Evolutionary conservation across 345 rosid genomes (phyloP).

Genomic region (Triadica sebifera): DNA sequence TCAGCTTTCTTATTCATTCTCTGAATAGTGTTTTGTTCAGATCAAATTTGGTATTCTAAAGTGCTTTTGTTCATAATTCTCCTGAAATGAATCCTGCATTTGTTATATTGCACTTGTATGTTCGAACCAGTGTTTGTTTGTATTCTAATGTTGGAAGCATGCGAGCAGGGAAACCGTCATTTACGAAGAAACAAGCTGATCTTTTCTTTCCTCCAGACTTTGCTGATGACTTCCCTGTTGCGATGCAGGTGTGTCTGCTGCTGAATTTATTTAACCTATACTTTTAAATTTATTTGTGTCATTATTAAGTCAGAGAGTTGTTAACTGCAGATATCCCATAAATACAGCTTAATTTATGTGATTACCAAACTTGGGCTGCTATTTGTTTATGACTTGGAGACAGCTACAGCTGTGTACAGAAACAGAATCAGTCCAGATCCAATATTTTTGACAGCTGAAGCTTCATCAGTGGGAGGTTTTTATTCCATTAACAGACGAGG

Average conservation of each 20-base stretch:
- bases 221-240: conserved; percentile 97
- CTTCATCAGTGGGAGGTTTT: conserved; percentile 85
- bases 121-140: neutral
- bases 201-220: conserved; percentile 99
- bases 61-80: neutral
- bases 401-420: conserved; percentile 95
- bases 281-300: neutral
- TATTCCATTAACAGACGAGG: conserved; percentile 86
- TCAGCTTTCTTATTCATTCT: conserved; percentile 19
- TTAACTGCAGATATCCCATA: conserved; percentile 80
- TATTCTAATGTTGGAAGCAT: neutral
- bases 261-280: neutral
- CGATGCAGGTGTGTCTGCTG: conserved; percentile 74
- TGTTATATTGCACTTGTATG: neutral
- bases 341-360: conserved; percentile 82
- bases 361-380: conserved; percentile 96
- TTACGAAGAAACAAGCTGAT: conserved; percentile 94
- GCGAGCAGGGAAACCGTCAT: conserved; percentile 80
- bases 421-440: conserved; percentile 99
- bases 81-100: neutral
- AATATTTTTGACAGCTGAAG: conserved; percentile 95
- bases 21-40: neutral
- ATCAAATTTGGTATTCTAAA: neutral
- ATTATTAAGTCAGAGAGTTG: neutral
- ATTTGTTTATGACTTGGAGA: conserved; percentile 97